Evolutionary conservation across 257 asterid genomes (phyloP), one percentile per base, ranked within the genome.

Genomic region (Lycium barbarum): DNA sequence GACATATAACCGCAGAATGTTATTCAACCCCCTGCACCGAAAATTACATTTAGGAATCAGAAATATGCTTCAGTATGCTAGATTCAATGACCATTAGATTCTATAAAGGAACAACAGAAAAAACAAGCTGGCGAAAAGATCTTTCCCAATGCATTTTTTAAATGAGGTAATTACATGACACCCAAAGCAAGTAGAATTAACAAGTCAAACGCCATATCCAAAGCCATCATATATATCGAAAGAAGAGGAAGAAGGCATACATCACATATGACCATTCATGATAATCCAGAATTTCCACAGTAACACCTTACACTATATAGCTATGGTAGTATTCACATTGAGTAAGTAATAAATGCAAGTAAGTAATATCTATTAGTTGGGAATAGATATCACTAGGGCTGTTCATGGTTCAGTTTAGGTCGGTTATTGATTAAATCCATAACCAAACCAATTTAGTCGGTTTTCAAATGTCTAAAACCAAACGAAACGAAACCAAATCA

Each of bases 21-120:
- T 96, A 87, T 95, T 96, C 91, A 96, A 89, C 83, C 98, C 95
- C 94, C 99, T 96, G 97, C 86, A 91, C 61, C 83, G 57, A 53
- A 70, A 20, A 85, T 85, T 4, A 79, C 62, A 83, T 53, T 78
- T 33, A 53, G 49, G 65, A 53, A 78, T 26, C 63, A 51, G 22
- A 76, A 40, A 49, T 51, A 26, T 22, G 82, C 82, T 76, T 51
- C 82, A 76, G 63, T 9, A 51, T 14, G 53, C 63, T 26, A 78
- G 45, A 53, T 33, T 53, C 6, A 13, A 35, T 13, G 14, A 15
- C 45, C 47, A 26, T 13, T 53, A 22, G 4, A 78, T 53, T 15
- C 33, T 78, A 7, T 51, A 17, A 76, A 35, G 20, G 6, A 76
- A 51, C 47, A 76, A 33, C 22, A 7, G 33, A 11, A 0, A 7